phyloP scores from a whole-genome alignment of 257 asterid species.

The Solanum tarijense region DNA sequence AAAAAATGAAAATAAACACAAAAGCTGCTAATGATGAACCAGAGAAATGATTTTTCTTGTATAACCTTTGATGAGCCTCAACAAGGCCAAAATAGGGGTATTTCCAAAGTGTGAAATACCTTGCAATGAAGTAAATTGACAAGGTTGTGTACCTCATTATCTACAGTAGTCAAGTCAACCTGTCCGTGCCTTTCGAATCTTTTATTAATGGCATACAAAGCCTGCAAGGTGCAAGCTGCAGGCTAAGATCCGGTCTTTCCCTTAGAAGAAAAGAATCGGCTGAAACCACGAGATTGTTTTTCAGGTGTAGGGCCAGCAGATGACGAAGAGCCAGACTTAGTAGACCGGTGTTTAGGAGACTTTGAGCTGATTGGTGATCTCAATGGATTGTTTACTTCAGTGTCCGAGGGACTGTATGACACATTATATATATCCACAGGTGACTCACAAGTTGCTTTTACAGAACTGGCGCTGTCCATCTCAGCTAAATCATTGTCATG shows the following conservation, averaged over 20 bases:
- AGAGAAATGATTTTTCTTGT: background rate
- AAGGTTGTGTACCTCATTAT: background rate
- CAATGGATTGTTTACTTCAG: slow-evolving; percentile 40
- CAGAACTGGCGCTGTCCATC: slow-evolving; percentile 30
- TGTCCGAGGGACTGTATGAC: slow-evolving; percentile 39
- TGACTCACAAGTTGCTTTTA: slow-evolving; percentile 36
- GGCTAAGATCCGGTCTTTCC: slow-evolving; percentile 35
- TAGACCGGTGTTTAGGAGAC: slow-evolving; percentile 40
- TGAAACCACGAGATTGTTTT: slow-evolving; percentile 65
- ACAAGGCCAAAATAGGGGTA: background rate
- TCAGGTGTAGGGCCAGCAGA: slow-evolving; percentile 65
- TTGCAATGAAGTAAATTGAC: background rate
- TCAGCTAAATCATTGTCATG: slow-evolving; percentile 43
- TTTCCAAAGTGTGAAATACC: background rate
- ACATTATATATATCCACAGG: slow-evolving; percentile 33
- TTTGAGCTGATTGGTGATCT: slow-evolving; percentile 47
- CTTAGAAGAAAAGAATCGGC: slow-evolving; percentile 78
- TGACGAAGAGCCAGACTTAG: slow-evolving; percentile 56
- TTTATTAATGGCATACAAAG: background rate
- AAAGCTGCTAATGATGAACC: background rate
- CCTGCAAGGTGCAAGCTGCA: slow-evolving; percentile 12
- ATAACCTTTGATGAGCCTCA: background rate
- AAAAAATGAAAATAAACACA: background rate
- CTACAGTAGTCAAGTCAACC: background rate
- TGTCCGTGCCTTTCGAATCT: background rate